Percentiles rank a stretch among this genome's conserved stretches.
Evolutionary conservation across 2,329 filamentous ascomycete species (phyloP).

Genomic region (Claviceps fusiformis): DNA sequence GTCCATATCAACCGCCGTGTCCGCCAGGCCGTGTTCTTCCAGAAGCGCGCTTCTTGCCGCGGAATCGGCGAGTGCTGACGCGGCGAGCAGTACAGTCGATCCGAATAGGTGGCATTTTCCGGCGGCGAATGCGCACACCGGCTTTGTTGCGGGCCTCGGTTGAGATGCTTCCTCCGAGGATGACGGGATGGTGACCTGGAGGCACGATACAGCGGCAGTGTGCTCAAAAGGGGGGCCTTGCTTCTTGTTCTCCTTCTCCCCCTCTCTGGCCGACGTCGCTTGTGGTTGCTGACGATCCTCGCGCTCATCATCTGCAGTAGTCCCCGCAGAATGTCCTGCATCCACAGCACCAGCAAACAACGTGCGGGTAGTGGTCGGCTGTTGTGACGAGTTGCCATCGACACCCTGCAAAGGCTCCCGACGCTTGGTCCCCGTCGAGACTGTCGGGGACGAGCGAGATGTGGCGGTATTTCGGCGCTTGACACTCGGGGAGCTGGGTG

Average conservation of each 20-base stretch:
- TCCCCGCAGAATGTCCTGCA: not conserved
- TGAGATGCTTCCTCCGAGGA: not conserved
- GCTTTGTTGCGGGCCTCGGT: not conserved
- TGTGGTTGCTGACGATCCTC: not conserved
- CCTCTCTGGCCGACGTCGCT: not conserved
- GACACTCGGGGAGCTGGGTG: constrained; percentile 1
- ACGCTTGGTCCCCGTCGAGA: not conserved
- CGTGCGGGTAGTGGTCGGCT: not conserved
- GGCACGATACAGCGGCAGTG: not conserved
- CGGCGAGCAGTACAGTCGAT: constrained; percentile 27
- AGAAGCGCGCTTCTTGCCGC: constrained; percentile 26
- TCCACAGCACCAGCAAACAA: not conserved
- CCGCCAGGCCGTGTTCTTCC: constrained; percentile 26
- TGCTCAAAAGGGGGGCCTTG: no score
- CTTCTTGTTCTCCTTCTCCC: not conserved
- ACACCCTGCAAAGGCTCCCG: constrained; percentile 13
- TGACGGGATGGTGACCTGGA: not conserved
- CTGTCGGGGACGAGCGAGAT: not conserved
- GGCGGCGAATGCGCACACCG: constrained; percentile 19
- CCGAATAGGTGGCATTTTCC: constrained; percentile 24
- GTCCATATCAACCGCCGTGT: constrained; percentile 20
- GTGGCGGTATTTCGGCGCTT: constrained; percentile 8
- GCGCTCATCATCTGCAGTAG: not conserved
- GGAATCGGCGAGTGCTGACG: constrained; percentile 23
- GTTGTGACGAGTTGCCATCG: constrained; percentile 11